phyloP scores from a whole-genome alignment of 78 protist genomes.

The Goniomonas avonlea region DNA sequence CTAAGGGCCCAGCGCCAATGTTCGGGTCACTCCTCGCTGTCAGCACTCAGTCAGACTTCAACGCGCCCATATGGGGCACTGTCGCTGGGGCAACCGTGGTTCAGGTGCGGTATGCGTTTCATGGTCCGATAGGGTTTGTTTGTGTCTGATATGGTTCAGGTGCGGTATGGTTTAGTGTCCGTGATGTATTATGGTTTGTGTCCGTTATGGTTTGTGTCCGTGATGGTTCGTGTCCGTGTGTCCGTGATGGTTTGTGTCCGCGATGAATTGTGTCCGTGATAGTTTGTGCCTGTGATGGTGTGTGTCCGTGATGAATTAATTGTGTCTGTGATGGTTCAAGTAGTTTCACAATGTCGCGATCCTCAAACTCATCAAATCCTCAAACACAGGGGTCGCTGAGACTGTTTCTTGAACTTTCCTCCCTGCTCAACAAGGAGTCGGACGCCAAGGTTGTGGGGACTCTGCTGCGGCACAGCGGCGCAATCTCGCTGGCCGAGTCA shows the following conservation, averaged over 20 bases:
- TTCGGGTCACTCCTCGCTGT: conserved; percentile 3
- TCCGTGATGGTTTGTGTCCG: too few relatives aligned
- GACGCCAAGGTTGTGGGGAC: background rate
- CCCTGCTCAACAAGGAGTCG: background rate
- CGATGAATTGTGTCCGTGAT: too few relatives aligned
- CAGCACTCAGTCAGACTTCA: background rate
- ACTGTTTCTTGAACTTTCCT: background rate
- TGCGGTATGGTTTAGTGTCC: too few relatives aligned
- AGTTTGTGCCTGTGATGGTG: background rate
- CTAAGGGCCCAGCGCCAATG: background rate
- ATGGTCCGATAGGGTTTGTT: background rate
- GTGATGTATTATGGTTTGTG: too few relatives aligned
- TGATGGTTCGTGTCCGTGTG: background rate
- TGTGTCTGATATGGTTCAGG: background rate
- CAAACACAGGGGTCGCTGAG: background rate
- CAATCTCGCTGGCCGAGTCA: background rate
- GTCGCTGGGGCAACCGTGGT: background rate
- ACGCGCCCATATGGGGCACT: background rate
- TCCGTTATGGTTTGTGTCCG: background rate
- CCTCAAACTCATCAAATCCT: background rate
- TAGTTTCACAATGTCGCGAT: too few relatives aligned
- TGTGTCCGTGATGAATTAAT: background rate
- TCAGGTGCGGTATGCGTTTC: background rate
- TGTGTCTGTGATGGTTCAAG: too few relatives aligned
- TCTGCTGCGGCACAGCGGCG: background rate